Percentiles rank a stretch among this genome's conserved stretches.
phyloP scores from a whole-genome alignment of 257 asterid species.

The Pogostemon cablin region DNA sequence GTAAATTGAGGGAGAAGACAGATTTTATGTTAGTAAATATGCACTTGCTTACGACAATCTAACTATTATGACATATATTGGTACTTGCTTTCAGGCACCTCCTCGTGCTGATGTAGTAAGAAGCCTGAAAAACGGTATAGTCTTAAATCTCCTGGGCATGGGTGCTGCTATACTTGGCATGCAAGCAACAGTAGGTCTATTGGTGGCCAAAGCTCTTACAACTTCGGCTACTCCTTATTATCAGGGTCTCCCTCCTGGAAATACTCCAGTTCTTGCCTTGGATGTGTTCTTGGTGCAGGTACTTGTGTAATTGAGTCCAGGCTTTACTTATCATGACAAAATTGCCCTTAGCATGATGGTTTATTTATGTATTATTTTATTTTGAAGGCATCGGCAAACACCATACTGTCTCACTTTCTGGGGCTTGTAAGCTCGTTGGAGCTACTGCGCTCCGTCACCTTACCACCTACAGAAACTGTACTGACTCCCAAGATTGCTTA shows the following conservation, averaged over 20 bases:
- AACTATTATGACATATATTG: background rate
- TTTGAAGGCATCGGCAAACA: slow-evolving; percentile 88
- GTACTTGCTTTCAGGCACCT: slow-evolving; percentile 73
- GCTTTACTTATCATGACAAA: background rate
- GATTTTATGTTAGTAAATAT: slow-evolving; percentile 14
- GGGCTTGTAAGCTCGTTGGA: slow-evolving; percentile 87
- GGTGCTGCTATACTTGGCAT: slow-evolving; percentile 95
- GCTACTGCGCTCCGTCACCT: slow-evolving; percentile 87
- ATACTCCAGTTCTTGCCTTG: slow-evolving; percentile 83
- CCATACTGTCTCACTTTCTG: slow-evolving; percentile 85
- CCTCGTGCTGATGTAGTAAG: slow-evolving; percentile 93
- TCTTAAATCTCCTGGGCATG: slow-evolving; percentile 78
- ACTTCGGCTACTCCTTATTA: slow-evolving; percentile 84
- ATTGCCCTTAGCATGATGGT: background rate
- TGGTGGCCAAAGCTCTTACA: slow-evolving; percentile 99
- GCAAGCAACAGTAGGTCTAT: slow-evolving; percentile 93
- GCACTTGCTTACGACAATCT: slow-evolving; percentile 18
- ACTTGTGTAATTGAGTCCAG: slow-evolving; percentile 27
- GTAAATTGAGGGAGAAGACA: slow-evolving; percentile 16
- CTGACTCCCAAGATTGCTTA: slow-evolving; percentile 67
- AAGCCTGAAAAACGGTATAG: slow-evolving; percentile 84
- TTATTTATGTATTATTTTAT: background rate
- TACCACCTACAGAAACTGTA: slow-evolving; percentile 68
- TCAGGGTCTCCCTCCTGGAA: slow-evolving; percentile 77
- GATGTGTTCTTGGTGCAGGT: slow-evolving; percentile 99